Evolutionary conservation across 2,329 filamentous ascomycete species (phyloP).

Genomic region (Neonectria hederae): DNA sequence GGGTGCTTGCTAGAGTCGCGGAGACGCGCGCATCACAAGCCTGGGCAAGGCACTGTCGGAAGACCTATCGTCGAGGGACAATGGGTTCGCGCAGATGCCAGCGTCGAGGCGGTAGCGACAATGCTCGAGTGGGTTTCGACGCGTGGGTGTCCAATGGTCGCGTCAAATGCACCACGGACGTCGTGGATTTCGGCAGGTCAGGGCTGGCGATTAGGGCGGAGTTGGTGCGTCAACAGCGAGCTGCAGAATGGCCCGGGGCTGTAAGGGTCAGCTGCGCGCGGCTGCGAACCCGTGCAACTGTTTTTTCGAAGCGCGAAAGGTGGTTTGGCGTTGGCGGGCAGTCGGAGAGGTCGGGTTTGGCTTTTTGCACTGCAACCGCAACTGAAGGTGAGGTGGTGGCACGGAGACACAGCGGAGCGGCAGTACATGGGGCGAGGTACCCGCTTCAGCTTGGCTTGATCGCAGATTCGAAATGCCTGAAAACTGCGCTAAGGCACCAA

Average conservation of each 20-base stretch:
- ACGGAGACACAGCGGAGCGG: slow-evolving; percentile 15
- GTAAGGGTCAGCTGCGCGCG: slow-evolving; percentile 2
- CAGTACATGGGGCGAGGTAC: slow-evolving; percentile 41
- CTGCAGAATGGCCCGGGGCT: background rate
- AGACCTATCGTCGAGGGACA: slow-evolving; percentile 36
- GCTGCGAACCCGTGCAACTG: slow-evolving; percentile 1
- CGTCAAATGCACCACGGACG: slow-evolving; percentile 35
- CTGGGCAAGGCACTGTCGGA: slow-evolving; percentile 10
- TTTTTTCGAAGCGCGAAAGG: slow-evolving; percentile 20
- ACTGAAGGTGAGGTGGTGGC: slow-evolving; percentile 25
- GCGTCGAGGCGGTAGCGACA: slow-evolving; percentile 31
- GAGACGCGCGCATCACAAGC: slow-evolving; percentile 42
- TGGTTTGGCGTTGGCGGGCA: slow-evolving; percentile 11
- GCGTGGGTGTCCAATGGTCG: slow-evolving; percentile 42
- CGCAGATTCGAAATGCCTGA: slow-evolving; percentile 37
- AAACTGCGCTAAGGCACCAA: slow-evolving; percentile 46
- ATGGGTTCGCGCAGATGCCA: slow-evolving; percentile 39
- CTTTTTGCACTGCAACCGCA: slow-evolving; percentile 23
- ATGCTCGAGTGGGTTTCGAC: slow-evolving; percentile 42
- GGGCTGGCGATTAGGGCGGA: background rate
- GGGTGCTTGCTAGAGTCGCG: slow-evolving; percentile 36
- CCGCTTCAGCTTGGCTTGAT: slow-evolving; percentile 24
- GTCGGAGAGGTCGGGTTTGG: slow-evolving; percentile 22
- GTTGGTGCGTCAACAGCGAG: slow-evolving; percentile 3
- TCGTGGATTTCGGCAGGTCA: slow-evolving; percentile 13